Percentiles rank a stretch among this genome's conserved stretches.
Evolutionary conservation across 345 rosid genomes (phyloP).

Genomic region (Sonneratia caseolaris): DNA sequence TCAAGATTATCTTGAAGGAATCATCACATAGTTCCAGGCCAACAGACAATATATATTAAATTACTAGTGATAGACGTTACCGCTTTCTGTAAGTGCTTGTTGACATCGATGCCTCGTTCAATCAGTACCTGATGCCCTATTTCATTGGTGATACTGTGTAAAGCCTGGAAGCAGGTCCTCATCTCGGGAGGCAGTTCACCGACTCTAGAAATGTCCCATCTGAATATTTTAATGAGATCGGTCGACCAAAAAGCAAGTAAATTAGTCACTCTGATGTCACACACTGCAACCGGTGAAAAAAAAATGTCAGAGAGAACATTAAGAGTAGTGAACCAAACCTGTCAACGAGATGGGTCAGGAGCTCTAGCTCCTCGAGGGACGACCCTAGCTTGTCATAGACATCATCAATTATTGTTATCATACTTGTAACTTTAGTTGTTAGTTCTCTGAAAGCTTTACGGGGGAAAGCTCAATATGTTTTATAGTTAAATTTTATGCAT

Average conservation of each 20-base stretch:
- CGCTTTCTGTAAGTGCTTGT: conserved; percentile 8
- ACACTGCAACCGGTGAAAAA: too few relatives aligned
- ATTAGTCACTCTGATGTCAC: neutral
- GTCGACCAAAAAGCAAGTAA: neutral
- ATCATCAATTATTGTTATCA: conserved; percentile 14
- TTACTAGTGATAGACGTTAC: neutral
- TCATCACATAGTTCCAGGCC: neutral
- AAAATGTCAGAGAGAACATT: neutral
- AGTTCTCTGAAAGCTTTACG: neutral
- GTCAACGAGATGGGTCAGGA: conserved; percentile 2
- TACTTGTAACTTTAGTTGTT: neutral
- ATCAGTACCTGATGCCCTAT: conserved; percentile 2
- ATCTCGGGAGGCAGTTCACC: conserved; percentile 11
- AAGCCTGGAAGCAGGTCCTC: conserved; percentile 4
- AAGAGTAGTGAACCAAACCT: conserved; percentile 2
- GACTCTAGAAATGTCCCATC: conserved; percentile 13
- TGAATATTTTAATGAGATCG: neutral
- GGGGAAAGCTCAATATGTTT: too few relatives aligned
- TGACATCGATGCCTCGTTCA: conserved; percentile 7
- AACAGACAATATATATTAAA: neutral
- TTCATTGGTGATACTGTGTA: conserved; percentile 12
- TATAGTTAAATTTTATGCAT: too few relatives aligned
- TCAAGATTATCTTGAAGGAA: neutral
- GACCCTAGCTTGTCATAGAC: conserved; percentile 11
- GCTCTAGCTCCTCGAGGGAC: conserved; percentile 11